A percentile compares a stretch with the other conserved stretches of the same genome.
phyloP scores from a whole-genome alignment of 495 filamentous ascomycete genomes.

The Astrothelium subdiscretum region DNA sequence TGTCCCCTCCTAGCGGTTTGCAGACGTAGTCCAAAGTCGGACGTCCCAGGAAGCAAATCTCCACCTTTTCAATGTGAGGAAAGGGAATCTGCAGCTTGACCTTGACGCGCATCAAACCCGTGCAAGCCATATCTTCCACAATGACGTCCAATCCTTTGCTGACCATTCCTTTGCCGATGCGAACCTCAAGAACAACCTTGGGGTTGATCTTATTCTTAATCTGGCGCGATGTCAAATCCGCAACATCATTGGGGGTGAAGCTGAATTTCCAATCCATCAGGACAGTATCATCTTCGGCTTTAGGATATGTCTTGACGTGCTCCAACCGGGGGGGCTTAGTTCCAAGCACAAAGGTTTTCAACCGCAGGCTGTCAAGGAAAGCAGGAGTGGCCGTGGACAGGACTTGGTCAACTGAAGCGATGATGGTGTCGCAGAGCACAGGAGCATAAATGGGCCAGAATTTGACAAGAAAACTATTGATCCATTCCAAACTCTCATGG shows the following conservation, averaged over 20 bases:
- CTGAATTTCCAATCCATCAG: slow-evolving; percentile 99
- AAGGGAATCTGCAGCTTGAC: slow-evolving; percentile 93
- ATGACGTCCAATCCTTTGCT: slow-evolving; percentile 96
- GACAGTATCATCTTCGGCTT: slow-evolving; percentile 86
- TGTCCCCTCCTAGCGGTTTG: slow-evolving; percentile 93
- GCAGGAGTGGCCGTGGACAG: slow-evolving; percentile 81
- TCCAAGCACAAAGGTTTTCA: slow-evolving; percentile 85
- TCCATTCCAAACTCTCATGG: slow-evolving; percentile 92
- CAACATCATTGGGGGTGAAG: slow-evolving; percentile 89
- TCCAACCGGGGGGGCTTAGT: slow-evolving; percentile 93
- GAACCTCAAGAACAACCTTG: slow-evolving; percentile 86
- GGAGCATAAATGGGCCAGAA: slow-evolving; percentile 99
- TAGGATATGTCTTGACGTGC: slow-evolving; percentile 95
- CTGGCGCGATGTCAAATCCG: slow-evolving; percentile 82
- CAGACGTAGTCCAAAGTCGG: slow-evolving; percentile 88
- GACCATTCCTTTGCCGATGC: slow-evolving; percentile 85
- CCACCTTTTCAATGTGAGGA: slow-evolving; percentile 85
- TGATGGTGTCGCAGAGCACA: slow-evolving; percentile 81
- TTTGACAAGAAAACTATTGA: slow-evolving; percentile 96
- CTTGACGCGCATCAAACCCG: slow-evolving; percentile 90
- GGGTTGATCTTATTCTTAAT: slow-evolving; percentile 92
- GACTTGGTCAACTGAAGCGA: slow-evolving; percentile 89
- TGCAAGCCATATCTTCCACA: slow-evolving; percentile 93
- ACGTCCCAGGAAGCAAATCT: slow-evolving; percentile 71
- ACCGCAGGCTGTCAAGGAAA: slow-evolving; percentile 82